Percentiles rank a stretch among this genome's conserved stretches.
Evolutionary conservation across 2,329 filamentous ascomycete genomes (phyloP).

Genomic region (Phialophora tarda): DNA sequence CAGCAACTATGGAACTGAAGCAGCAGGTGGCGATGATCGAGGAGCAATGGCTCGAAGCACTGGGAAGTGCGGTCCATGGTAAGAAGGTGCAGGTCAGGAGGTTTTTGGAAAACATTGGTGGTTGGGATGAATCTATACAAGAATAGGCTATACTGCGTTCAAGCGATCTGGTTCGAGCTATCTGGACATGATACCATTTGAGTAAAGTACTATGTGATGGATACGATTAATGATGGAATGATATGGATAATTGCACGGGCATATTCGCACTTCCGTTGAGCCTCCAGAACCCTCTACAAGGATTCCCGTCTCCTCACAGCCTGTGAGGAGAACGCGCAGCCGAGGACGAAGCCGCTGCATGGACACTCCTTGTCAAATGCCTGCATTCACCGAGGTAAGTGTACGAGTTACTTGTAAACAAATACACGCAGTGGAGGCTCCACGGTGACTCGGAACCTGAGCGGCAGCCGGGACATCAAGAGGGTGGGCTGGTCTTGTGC

Average conservation of each 20-base stretch:
- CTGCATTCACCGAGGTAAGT: neutral
- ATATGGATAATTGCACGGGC: neutral
- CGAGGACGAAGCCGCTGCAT: neutral
- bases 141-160: conserved; percentile 8
- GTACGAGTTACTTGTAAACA: no score
- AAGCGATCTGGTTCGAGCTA: conserved; percentile 4
- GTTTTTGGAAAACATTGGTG: conserved; percentile 77
- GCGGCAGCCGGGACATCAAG: neutral
- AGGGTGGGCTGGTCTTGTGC: neutral
- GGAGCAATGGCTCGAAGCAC: conserved; percentile 84
- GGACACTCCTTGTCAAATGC: neutral
- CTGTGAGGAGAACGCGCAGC: neutral
- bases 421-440: no score
- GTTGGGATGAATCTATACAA: conserved; percentile 72
- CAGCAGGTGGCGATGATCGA: conserved; percentile 91
- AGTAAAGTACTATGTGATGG: conserved; percentile 6
- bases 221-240: conserved; percentile 20
- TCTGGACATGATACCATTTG: conserved; percentile 13
- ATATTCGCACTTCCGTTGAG: neutral
- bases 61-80: conserved; percentile 76
- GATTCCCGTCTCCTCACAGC: neutral
- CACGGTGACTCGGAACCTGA: no score
- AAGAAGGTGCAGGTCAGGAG: conserved; percentile 76
- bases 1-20: conserved; percentile 83
- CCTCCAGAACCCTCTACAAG: neutral